Percentiles rank a stretch among this genome's conserved stretches.
These are phyloP conservation scores for Mortierella sp. DNA, from an alignment of 371 early-diverging fungal species.

Conservation along the genomic window DNA sequence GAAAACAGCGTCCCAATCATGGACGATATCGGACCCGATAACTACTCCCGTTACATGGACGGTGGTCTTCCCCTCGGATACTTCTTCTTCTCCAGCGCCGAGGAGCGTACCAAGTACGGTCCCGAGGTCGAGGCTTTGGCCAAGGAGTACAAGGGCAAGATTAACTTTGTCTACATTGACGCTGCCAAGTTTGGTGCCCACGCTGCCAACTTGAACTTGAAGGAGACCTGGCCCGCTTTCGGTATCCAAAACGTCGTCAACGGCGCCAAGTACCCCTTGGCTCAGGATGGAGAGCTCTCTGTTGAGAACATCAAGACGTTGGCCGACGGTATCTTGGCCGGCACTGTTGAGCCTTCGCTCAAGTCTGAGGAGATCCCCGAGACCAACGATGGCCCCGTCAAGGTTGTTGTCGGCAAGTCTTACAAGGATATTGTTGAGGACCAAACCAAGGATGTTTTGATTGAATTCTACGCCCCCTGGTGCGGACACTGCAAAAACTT, in stretches of 20 bases:
- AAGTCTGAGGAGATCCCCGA: slow-evolving; percentile 90
- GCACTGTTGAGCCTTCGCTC: slow-evolving; percentile 79
- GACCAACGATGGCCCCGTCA: slow-evolving; percentile 87
- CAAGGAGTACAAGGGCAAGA: slow-evolving; percentile 84
- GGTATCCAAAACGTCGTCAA: slow-evolving; percentile 82
- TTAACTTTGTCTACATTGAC: slow-evolving; percentile 92
- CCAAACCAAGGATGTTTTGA: slow-evolving; percentile 89
- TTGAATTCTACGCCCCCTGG: slow-evolving; percentile 96
- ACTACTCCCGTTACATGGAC: slow-evolving; percentile 86
- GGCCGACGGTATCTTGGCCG: slow-evolving; percentile 73
- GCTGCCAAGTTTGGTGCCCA: slow-evolving; percentile 86
- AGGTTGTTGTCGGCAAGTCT: slow-evolving; percentile 85
- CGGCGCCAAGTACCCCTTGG: slow-evolving; percentile 85
- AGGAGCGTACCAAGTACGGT: slow-evolving; percentile 66
- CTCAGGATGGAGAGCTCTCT: slow-evolving; percentile 72
- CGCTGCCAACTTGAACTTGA: slow-evolving; percentile 85
- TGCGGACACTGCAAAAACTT: slow-evolving; percentile 95
- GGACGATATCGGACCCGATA: slow-evolving; percentile 90
- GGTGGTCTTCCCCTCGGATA: slow-evolving; percentile 89
- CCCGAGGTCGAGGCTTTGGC: slow-evolving; percentile 71
- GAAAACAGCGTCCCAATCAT: slow-evolving; percentile 84
- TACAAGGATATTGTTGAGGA: slow-evolving; percentile 88
- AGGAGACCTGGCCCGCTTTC: slow-evolving; percentile 91
- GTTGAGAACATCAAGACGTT: slow-evolving; percentile 69
- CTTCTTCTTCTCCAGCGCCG: slow-evolving; percentile 80